phyloP scores from a whole-genome alignment of 1,139 yeast genomes.

The Yarrowia galli region DNA sequence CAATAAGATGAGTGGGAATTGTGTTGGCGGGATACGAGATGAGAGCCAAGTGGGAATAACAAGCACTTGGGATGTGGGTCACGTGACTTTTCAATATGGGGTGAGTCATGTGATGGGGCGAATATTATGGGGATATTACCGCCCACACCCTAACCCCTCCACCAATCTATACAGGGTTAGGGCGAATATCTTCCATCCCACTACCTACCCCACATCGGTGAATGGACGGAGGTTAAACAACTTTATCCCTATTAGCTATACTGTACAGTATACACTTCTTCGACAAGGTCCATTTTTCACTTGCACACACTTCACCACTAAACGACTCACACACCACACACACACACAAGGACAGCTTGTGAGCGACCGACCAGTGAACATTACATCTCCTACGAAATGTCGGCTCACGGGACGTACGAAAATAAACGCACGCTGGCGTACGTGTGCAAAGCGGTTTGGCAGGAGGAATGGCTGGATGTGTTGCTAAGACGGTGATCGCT shows the following conservation, averaged over 20 bases:
- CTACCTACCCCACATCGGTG: constrained; percentile 35
- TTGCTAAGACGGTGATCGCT: constrained; percentile 93
- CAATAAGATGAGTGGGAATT: constrained; percentile 22
- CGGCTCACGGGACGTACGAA: constrained; percentile 43
- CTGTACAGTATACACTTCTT: too few species aligned
- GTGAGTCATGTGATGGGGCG: too few species aligned
- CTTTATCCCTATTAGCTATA: constrained; percentile 26
- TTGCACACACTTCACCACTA: not conserved
- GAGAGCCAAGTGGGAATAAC: too few species aligned
- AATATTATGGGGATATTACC: not conserved
- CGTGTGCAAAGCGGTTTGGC: constrained; percentile 86
- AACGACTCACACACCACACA: not conserved
- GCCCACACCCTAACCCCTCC: not conserved
- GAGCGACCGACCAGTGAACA: not conserved
- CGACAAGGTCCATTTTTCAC: constrained; percentile 20
- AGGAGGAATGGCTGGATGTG: constrained; percentile 95
- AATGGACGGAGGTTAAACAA: constrained; percentile 27
- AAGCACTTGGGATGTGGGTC: not conserved
- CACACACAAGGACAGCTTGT: not conserved
- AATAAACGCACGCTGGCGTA: constrained; percentile 81
- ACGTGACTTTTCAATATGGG: not conserved
- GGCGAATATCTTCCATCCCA: constrained; percentile 15
- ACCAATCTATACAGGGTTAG: constrained; percentile 16
- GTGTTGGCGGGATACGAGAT: too few species aligned
- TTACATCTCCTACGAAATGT: not conserved